phyloP scores from a whole-genome alignment of 2,329 filamentous ascomycete genomes.

The Botryotinia calthae region DNA sequence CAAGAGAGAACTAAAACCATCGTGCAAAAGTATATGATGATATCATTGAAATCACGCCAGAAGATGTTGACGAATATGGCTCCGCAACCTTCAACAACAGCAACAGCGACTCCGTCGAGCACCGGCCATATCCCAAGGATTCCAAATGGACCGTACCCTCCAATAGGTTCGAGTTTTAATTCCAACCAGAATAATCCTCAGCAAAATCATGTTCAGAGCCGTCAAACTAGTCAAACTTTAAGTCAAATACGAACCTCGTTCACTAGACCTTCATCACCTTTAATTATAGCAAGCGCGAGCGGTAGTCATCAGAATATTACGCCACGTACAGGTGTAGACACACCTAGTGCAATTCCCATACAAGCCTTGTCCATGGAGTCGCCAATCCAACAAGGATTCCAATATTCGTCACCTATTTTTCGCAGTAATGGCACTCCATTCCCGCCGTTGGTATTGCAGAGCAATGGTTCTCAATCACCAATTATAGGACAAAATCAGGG shows the following conservation, averaged over 20 bases:
- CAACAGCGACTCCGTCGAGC: background rate
- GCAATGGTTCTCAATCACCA: background rate
- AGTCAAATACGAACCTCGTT: conserved; percentile 16
- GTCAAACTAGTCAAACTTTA: background rate
- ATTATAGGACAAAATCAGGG: conserved; percentile 1
- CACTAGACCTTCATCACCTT: background rate
- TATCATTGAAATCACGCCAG: conserved; percentile 6
- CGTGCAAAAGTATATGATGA: conserved; percentile 5
- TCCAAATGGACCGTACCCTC: background rate
- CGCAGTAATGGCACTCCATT: conserved; percentile 22
- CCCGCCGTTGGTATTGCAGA: background rate
- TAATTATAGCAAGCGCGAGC: background rate
- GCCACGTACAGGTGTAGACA: conserved; percentile 20
- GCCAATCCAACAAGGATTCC: conserved; percentile 28
- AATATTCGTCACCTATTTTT: conserved; percentile 11
- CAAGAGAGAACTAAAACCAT: conserved; percentile 29
- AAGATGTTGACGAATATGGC: background rate
- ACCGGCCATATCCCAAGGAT: background rate
- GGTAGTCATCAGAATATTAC: background rate
- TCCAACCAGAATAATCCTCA: background rate
- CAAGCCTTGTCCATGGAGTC: conserved; percentile 33
- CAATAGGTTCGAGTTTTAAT: background rate
- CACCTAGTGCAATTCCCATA: conserved; percentile 29
- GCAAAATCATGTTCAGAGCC: background rate
- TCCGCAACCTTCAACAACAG: background rate